Percentiles rank a stretch among this genome's conserved stretches.
These are phyloP conservation scores for Uromyces viciae-fabae DNA, from an alignment of 1,284 basidiomycete genomes.

Conservation along the genomic window DNA sequence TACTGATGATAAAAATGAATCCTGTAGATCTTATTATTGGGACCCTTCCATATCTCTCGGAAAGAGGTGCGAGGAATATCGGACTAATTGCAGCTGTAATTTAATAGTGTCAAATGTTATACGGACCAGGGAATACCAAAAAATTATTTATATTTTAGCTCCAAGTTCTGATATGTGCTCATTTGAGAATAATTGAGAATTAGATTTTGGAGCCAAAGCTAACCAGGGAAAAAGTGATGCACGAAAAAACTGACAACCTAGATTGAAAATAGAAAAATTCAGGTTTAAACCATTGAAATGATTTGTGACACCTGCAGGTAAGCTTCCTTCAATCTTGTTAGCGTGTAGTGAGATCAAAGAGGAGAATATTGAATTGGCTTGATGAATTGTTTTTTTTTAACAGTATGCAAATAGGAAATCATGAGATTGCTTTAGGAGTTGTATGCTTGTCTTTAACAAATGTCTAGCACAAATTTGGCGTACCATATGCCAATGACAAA, in stretches of 20 bases:
- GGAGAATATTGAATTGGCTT: slow-evolving; percentile 6
- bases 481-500: slow-evolving; percentile 24
- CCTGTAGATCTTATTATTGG: slow-evolving; percentile 10
- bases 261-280: background rate
- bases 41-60: slow-evolving; percentile 25
- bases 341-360: slow-evolving; percentile 5
- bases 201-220: background rate
- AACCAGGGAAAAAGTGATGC: background rate
- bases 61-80: slow-evolving; percentile 23
- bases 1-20: slow-evolving; percentile 10
- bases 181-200: background rate
- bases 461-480: background rate
- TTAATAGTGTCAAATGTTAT: background rate
- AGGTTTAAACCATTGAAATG: slow-evolving; percentile 12
- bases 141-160: background rate
- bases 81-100: slow-evolving; percentile 6
- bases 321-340: background rate
- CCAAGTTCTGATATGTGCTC: background rate
- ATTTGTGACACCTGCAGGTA: background rate
- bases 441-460: background rate
- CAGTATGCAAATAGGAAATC: background rate
- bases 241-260: slow-evolving; percentile 9
- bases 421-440: background rate
- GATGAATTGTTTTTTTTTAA: background rate
- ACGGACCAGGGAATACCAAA: background rate